Base-by-base conservation (phyloP, 768 basidiomycete species). In the Suillus alpinus region DNA sequence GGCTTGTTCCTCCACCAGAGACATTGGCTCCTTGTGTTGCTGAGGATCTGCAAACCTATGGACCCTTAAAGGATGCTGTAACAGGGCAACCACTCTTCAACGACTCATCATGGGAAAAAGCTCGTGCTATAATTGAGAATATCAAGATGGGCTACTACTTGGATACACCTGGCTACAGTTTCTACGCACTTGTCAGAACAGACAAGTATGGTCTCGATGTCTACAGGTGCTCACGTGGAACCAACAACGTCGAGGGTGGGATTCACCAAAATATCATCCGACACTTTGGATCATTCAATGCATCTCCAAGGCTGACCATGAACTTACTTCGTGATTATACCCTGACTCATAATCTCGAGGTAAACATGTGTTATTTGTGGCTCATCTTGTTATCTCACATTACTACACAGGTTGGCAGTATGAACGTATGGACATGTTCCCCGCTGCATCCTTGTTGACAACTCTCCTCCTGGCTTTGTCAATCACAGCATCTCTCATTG, bases 181-280 rank as follows among this genome's bases (percentile, higher is more conserved):
- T 77, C 0, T 76, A 73, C 41, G 43, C 46, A 5, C 6, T 57
- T 0, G 5, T 66, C 4, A 57, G 65, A 23, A 57, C 41, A 7
- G 65, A 69, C 46, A 10, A 51, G 16, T 18, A 62, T 56, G 67
- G 68, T 20, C 62, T 70, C 9, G 55, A 59, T 4, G 26, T 68
- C 4, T 70, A 70, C 57, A 0, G 59, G 2, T 63, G 62, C 39
- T 51, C 65, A 1, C 60, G 68, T 4, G 75, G 75, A 0, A 77
- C 77, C 9, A 77, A 77, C 29, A 59, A 56, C 12, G 71, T 71
- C 2, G 72, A 78, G 63, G 75, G 77, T 26, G 73, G 73, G 10
- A 71, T 79, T 3, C 76, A 79, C 68, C 14, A 72, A 66, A 20
- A 60, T 6, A 37, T 71, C 63, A 41, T 69, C 65, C 12, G 65